Evolutionary conservation across 1,139 yeast species (phyloP), one percentile per base, ranked within the genome.

Genomic region (Blastobotrys arbuscula): DNA sequence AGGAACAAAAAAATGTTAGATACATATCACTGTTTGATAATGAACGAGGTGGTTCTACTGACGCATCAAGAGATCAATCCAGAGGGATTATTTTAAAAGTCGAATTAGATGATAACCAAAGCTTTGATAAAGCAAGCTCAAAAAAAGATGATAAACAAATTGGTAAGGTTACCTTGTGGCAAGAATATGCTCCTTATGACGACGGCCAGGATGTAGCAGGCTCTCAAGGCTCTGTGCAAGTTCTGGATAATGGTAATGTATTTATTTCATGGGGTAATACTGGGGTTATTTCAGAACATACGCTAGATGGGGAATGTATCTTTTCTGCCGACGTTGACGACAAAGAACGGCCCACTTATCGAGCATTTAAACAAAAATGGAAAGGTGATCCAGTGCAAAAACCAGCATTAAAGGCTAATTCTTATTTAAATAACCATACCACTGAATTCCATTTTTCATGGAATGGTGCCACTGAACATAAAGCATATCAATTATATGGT

Each of bases 231-330:
- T 68, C 71, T 10, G 60, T 69, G 1, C 74, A 70, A 50, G 62
- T 69, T 2, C 56, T 71, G 39, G 62, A 63, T n/a, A 61, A 69
- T 47, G 72, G 72, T 6, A 63, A 70, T 46, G 72, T 67, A 18
- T 49, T 71, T 33, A 71, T 69, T 13, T 67, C 67, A 46, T 71
- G 74, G 74, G 75, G 74, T 2, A 66, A 72, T 6, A 65, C 60
- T 28, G 73, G 73, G 18, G 70, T 71, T 3, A 60, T 71, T 5
- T 68, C 74, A 9, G 74, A 71, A 49, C 68, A 58, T 47, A 59
- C 62, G 49, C 42, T 51, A 7, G 54, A 66, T 1, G 71, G 66
- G 4, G 57, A 62, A 15, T 55, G 66, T 8, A 57, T 69, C 13
- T 70, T 70, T 59, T 68, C 67, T 50, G 72, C 75, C 3, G 38